Percentiles rank a stretch among this genome's conserved stretches.
Conservation (phyloP, 2,329 filamentous ascomycete genomes). For the Diaporthe citrichinensis region DNA sequence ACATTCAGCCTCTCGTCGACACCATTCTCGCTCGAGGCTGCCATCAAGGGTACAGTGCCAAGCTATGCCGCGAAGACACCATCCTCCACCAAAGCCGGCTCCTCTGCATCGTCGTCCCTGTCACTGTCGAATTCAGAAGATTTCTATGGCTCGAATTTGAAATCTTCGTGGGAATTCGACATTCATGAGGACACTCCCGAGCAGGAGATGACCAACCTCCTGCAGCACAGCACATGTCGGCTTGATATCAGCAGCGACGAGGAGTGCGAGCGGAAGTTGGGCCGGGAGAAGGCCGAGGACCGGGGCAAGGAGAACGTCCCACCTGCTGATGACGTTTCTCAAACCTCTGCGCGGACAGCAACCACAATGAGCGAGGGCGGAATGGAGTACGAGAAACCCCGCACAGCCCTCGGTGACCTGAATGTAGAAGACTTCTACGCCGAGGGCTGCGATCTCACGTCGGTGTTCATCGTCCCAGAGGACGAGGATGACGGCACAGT, state of each 20-base stretch:
- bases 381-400: constrained; percentile 75
- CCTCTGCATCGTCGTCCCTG: constrained; percentile 38
- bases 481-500: constrained; percentile 65
- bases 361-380: constrained; percentile 49
- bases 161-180: constrained; percentile 88
- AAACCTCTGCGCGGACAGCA: constrained; percentile 61
- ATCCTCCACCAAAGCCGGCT: constrained; percentile 46
- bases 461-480: constrained; percentile 73
- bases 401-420: constrained; percentile 77
- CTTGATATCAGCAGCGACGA: constrained; percentile 94
- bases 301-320: constrained; percentile 95
- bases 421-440: constrained; percentile 77
- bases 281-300: constrained; percentile 68
- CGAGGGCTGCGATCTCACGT: constrained; percentile 74
- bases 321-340: constrained; percentile 75
- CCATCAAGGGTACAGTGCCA: constrained; percentile 81
- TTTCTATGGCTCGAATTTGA: constrained; percentile 59
- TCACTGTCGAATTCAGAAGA: constrained; percentile 41
- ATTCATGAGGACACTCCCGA: constrained; percentile 94
- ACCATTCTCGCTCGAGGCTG: constrained; percentile 88
- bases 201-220: constrained; percentile 91
- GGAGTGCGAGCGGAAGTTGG: constrained; percentile 72
- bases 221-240: constrained; percentile 89
- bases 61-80: constrained; percentile 66
- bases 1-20: constrained; percentile 67